Evolutionary conservation across 176 grass and related monocot species (phyloP), one percentile per base, ranked within the genome.

Genomic region (Eragrostis nindensis): DNA sequence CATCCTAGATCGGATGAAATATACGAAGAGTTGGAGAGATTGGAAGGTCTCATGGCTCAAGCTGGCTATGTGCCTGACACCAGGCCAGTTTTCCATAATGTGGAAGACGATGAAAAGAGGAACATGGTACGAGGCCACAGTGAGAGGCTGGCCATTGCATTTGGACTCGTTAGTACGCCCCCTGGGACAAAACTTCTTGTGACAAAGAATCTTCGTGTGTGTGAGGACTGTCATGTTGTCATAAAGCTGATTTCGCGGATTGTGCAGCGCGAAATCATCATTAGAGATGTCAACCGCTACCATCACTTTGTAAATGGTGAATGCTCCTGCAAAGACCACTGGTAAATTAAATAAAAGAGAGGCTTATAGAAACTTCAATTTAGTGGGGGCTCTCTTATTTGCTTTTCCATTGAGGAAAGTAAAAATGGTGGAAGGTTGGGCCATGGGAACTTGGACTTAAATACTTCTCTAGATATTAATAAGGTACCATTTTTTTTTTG

Each of bases 241-340:
- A 91, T 91, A 71, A 97, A 97, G 84, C 65, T 93, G 60, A 94
- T 97, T 86, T 93, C 94, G 17, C 43, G 46, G 70, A 94, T 97
- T 55, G 66, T 29, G 38, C 83, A 87, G 50, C 88, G 88, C 25
- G 94, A 97, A 69, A 91, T 93, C 69, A 81, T 93, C 74, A 80
- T 93, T 67, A 91, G 90, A 85, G 94, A 97, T 89, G 94, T 97
- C 82, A 97, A 97, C 41, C 68, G 83, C 8, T 97, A 91, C 45
- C 88, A 97, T 87, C 85, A 87, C 67, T 97, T 97, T 68, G 83
- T 74, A 64, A 84, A 91, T 70, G 94, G 91, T 68, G 77, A 93
- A 64, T 97, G 94, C 59, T 93, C 91, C n/a, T 97, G 94, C 62
- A 89, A 84, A 76, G 94, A 93, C 74, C 87, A 93, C 50, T 79